phyloP scores from a whole-genome alignment of 1,284 basidiomycete species.

The Trichosporon sp. region DNA sequence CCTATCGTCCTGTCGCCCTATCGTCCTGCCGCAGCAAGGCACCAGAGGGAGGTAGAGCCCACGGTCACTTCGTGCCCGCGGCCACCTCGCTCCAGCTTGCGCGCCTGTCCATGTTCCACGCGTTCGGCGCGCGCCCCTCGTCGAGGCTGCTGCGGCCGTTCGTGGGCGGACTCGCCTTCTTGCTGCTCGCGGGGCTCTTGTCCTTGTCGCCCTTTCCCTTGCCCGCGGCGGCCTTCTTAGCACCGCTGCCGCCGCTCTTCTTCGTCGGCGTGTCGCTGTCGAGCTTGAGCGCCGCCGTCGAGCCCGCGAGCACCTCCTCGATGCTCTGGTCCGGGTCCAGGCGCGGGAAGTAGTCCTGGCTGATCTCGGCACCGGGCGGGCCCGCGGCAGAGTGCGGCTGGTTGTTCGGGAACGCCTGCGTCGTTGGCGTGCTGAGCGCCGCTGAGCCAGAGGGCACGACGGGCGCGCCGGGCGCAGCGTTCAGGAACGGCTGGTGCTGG shows the following conservation, averaged over 20 bases:
- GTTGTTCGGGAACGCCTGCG: conserved; percentile 38
- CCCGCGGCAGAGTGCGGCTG: conserved; percentile 24
- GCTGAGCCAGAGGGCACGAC: conserved; percentile 40
- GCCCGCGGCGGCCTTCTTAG: no score
- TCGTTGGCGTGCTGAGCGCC: conserved; percentile 42
- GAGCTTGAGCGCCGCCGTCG: neutral
- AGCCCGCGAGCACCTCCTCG: neutral
- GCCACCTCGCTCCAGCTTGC: conserved; percentile 39
- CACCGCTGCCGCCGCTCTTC: neutral
- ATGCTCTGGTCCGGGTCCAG: conserved; percentile 4
- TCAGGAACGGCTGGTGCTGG: conserved; percentile 46
- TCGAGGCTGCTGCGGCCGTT: conserved; percentile 30
- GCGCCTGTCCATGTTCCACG: conserved; percentile 29
- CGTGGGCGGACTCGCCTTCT: neutral
- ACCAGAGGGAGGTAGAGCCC: no score
- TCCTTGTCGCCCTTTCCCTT: no score
- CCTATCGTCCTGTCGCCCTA: neutral
- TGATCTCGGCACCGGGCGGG: conserved; percentile 20
- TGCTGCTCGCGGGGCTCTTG: neutral
- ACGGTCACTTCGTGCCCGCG: neutral
- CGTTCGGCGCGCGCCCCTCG: conserved; percentile 21
- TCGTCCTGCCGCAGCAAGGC: no score
- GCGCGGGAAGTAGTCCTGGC: conserved; percentile 38
- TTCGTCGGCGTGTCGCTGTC: neutral
- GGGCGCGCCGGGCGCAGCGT: conserved; percentile 50